Evolutionary conservation across 306 rosid genomes (phyloP).

Genomic region (Cyclanthera cordifolia): DNA sequence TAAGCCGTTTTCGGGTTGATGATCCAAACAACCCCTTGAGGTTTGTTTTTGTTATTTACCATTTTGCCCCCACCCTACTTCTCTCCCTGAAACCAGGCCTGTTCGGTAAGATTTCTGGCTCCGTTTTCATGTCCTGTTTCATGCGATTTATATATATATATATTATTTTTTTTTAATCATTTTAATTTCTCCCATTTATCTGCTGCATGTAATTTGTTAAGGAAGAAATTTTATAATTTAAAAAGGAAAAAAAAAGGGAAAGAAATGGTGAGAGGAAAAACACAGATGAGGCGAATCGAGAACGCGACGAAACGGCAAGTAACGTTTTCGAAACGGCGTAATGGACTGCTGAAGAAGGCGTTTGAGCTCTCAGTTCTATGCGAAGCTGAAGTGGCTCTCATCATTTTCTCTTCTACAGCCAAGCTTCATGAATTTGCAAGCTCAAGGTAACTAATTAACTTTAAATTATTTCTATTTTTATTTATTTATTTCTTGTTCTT

Average conservation of each 20-base stretch:
- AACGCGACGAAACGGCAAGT: constrained; percentile 89
- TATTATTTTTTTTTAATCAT: background rate
- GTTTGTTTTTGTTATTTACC: background rate
- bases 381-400: constrained; percentile 46
- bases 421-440: constrained; percentile 48
- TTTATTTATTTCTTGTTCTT: too few relatives aligned
- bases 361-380: constrained; percentile 80
- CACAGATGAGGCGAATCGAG: constrained; percentile 75
- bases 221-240: too few relatives aligned
- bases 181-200: background rate
- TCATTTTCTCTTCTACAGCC: constrained; percentile 39
- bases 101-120: background rate
- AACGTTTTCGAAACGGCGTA: constrained; percentile 70
- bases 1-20: background rate
- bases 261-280: constrained; percentile 84
- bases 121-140: background rate
- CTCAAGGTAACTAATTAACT: constrained; percentile 19
- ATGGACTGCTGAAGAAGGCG: constrained; percentile 79
- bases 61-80: background rate
- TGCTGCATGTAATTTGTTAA: background rate
- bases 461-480: too few relatives aligned
- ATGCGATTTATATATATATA: too few relatives aligned
- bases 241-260: background rate
- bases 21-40: background rate
- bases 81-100: background rate